phyloP scores from a whole-genome alignment of 1,284 basidiomycete genomes.

The Cryptococcus wingfieldii region DNA sequence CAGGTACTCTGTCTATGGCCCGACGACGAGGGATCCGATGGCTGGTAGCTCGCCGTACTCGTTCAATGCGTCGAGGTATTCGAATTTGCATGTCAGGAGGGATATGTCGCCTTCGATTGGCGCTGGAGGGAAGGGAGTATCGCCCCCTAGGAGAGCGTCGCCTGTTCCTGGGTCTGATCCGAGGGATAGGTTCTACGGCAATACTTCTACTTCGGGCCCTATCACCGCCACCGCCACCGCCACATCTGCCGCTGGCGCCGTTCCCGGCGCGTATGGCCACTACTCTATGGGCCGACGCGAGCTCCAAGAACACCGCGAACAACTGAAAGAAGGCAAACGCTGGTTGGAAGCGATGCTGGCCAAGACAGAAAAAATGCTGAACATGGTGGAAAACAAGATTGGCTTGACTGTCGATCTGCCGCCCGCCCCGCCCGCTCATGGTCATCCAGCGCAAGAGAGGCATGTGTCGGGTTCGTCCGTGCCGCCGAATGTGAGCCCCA shows the following conservation, averaged over 20 bases:
- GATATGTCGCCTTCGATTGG: slow-evolving; percentile 26
- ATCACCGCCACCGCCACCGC: slow-evolving; percentile 2
- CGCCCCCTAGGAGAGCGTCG: slow-evolving; percentile 26
- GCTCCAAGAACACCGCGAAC: slow-evolving; percentile 46
- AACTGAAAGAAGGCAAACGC: slow-evolving; percentile 46
- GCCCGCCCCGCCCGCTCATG: neutral
- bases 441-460: neutral
- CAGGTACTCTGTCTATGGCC: slow-evolving; percentile 43
- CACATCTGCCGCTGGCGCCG: slow-evolving; percentile 1
- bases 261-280: slow-evolving; percentile 21
- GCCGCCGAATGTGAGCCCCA: neutral
- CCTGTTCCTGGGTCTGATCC: slow-evolving; percentile 23
- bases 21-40: slow-evolving; percentile 32
- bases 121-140: slow-evolving; percentile 8
- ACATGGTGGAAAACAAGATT: slow-evolving; percentile 45
- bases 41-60: slow-evolving; percentile 30
- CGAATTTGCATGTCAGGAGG: slow-evolving; percentile 28
- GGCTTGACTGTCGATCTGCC: slow-evolving; percentile 21
- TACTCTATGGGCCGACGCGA: slow-evolving; percentile 42
- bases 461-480: neutral
- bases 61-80: slow-evolving; percentile 22
- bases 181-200: slow-evolving; percentile 16
- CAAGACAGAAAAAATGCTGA: slow-evolving; percentile 46
- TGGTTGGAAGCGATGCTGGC: slow-evolving; percentile 47
- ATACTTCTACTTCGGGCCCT: slow-evolving; percentile 2